Percentiles rank a stretch among this genome's conserved stretches.
phyloP scores from a whole-genome alignment of 2,329 filamentous ascomycete species.

The Curvularia lunata region DNA sequence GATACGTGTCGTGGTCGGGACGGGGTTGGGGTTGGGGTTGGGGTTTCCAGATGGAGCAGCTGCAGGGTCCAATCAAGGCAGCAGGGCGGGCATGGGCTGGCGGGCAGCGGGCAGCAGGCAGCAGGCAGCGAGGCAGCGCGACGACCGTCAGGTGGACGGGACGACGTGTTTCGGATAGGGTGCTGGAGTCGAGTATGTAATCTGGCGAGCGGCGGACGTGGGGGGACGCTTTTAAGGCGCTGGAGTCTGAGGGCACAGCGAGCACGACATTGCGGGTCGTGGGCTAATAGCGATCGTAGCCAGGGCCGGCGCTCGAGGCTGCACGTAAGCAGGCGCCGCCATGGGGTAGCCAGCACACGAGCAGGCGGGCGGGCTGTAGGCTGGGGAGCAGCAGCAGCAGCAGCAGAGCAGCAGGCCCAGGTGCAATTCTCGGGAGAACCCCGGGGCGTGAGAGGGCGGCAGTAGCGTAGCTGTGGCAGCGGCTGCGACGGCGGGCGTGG shows the following conservation, averaged over 20 bases:
- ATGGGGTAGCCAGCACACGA: neutral
- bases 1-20: neutral
- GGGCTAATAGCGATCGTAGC: slow-evolving; percentile 2
- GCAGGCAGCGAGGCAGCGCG: neutral
- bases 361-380: neutral
- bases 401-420: neutral
- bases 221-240: slow-evolving; percentile 14
- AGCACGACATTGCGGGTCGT: slow-evolving; percentile 17
- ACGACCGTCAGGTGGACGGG: slow-evolving; percentile 30
- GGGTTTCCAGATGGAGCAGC: slow-evolving; percentile 26
- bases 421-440: neutral
- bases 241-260: neutral
- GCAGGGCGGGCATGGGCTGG: slow-evolving; percentile 1
- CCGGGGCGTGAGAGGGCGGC: too few species aligned
- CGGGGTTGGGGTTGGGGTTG: neutral
- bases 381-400: neutral
- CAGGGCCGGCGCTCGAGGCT: neutral
- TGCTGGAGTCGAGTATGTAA: neutral
- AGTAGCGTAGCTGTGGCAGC: too few species aligned
- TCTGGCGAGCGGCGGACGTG: slow-evolving; percentile 13
- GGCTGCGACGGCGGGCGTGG: too few species aligned
- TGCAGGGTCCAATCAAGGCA: slow-evolving; percentile 40
- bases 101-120: neutral
- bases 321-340: slow-evolving; percentile 25
- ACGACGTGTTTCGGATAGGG: slow-evolving; percentile 17